Evolutionary conservation across 1,284 basidiomycete species (phyloP), one percentile per base, ranked within the genome.

Genomic region (Rhodofomes roseus): DNA sequence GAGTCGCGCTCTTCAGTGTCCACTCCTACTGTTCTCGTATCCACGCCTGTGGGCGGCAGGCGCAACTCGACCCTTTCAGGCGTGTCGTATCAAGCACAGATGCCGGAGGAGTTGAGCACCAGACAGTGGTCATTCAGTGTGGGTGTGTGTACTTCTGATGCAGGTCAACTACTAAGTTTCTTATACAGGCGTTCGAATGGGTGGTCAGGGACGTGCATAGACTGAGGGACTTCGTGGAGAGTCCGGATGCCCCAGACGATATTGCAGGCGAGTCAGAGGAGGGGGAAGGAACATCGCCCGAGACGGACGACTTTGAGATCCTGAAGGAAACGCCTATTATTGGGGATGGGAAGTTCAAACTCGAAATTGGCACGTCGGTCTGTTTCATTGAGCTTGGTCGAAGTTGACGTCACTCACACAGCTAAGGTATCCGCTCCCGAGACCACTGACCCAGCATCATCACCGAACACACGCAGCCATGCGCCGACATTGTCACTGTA

Each of bases 341-440:
- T n/a, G 87, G 84, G 46, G 87, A 89, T 60, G 82, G 83, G 56
- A 87, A 87, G 70, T 90, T 86, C 75, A 90, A 89, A 69, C 76
- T 90, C 0, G 86, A 88, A 69, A 83, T 88, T 61, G 80, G 85
- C 82, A 58, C 37, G 78, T 68, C 25, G 20, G 20, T 51, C 1
- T n/a, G 40, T 56, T 37, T 7, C 44, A 23, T 2, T 25, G 11
- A 50, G 6, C 16, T 18, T 37, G 29, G 22, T 40, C 9, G 25
- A 36, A 6, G 31, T 34, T 52, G 12, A 48, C 22, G 7, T 40
- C 1, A 39, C 8, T 20, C 5, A 43, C 3, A 3, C 44, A 70
- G 69, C 65, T 3, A 69, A 66, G 46, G 64, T 62, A 7, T 39
- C 62, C 0, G 20, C 53, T 16, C 50, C 65, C 9, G 65, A 69